Evolutionary conservation across 169 alveolate species (phyloP).

Genomic region (Fabrea salina): DNA sequence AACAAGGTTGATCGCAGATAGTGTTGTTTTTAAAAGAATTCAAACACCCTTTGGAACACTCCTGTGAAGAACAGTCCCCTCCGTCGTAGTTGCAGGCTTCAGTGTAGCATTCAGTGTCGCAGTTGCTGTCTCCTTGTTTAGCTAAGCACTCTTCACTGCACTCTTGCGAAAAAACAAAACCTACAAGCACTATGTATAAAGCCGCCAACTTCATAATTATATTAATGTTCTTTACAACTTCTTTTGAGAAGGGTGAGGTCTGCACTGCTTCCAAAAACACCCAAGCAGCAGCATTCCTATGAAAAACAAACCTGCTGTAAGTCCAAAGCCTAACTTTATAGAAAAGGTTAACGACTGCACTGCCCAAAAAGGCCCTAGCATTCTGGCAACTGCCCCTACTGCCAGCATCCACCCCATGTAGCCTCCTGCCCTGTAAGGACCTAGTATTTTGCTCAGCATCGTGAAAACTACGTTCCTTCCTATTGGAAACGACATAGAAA

Average conservation of each 20-base stretch:
- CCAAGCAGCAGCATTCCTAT: neutral
- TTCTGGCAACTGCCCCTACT: constrained; percentile 39
- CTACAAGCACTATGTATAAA: no score
- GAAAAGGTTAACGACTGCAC: neutral
- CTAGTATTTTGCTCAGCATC: constrained; percentile 24
- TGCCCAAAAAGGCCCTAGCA: constrained; percentile 44
- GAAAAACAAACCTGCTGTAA: constrained; percentile 5
- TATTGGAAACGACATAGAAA: constrained; percentile 13
- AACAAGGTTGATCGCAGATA: neutral
- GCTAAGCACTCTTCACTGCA: no score
- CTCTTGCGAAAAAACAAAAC: no score
- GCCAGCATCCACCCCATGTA: constrained; percentile 45
- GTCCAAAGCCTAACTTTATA: constrained; percentile 28
- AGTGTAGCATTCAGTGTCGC: constrained; percentile 3
- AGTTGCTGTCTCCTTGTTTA: no score
- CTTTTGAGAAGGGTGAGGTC: no score
- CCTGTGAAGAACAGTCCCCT: no score
- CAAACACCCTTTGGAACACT: neutral
- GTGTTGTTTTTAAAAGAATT: neutral
- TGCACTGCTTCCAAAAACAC: neutral
- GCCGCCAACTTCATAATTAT: no score
- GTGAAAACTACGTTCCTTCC: constrained; percentile 31
- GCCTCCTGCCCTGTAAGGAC: constrained; percentile 34
- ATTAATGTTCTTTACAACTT: no score
- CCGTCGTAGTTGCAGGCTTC: neutral